Conservation (phyloP, 2,329 filamentous ascomycete species). For the Fusarium sp. region DNA sequence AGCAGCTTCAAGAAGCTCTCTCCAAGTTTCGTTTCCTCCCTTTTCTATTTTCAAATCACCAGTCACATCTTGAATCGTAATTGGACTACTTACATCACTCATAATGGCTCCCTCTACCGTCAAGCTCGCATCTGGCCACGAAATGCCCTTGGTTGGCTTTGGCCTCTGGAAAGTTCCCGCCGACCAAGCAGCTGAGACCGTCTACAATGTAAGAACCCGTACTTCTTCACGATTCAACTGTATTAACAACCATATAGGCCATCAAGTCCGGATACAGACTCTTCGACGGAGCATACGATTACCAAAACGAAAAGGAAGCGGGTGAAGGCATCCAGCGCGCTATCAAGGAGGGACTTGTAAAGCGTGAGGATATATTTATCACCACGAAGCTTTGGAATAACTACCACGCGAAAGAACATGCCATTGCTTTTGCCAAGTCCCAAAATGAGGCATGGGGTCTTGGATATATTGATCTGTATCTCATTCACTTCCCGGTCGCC, state of each 20-base stretch:
- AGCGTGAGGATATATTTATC: conserved; percentile 84
- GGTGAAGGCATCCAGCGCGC: conserved; percentile 69
- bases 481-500: conserved; percentile 73
- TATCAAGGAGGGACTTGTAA: conserved; percentile 67
- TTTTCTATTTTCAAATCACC: background rate
- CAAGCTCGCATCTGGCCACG: conserved; percentile 40
- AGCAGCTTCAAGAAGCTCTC: background rate
- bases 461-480: conserved; percentile 87
- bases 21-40: background rate
- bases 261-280: conserved; percentile 64
- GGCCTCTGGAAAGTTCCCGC: conserved; percentile 75
- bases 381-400: conserved; percentile 92
- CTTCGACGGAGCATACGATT: conserved; percentile 65
- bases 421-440: conserved; percentile 75
- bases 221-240: too few species aligned
- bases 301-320: conserved; percentile 73
- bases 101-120: conserved; percentile 34
- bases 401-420: conserved; percentile 82
- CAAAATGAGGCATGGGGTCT: conserved; percentile 82
- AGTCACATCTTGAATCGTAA: background rate
- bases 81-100: background rate
- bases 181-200: conserved; percentile 58
- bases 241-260: conserved; percentile 42
- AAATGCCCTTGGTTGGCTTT: conserved; percentile 61
- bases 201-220: conserved; percentile 62